Base-by-base conservation (phyloP, 1,139 yeast species). In the Geotrichum fermentans region DNA sequence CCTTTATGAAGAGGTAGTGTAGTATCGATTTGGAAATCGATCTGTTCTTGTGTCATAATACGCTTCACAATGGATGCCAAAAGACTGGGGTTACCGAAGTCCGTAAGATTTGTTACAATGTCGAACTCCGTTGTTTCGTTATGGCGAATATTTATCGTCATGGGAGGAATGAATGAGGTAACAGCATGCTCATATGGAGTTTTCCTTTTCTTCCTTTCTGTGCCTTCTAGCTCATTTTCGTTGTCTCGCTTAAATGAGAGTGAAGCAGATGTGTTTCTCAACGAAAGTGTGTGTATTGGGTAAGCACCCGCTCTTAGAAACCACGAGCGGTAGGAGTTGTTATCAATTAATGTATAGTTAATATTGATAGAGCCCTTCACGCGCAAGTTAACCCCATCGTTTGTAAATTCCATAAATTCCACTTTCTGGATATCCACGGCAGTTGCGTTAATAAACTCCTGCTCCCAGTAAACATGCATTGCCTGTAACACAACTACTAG, bases 51-150 rank as follows among this genome's bases (percentile, higher is more conserved):
- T 17, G 48, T 33, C 24, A 61, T 41, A 20, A 61, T 43, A 21
- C 52, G 50, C 21, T 56, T 43, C 2, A 57, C 58, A 8, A 61
- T 55, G 5, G 56, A 34, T 7, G 55, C 57, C 37, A 61, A 52
- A 24, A 58, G 45, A 17, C 50, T 40, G 2, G 61, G 52, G 40
- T 54, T 53, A 7, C 62, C 64, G 51, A 61, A 59, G 18, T 58
- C 59, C 18, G 55, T 56, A 38, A 61, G 43, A 18, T 51, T 52
- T n/a, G 56, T 54, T 21, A 58, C 50, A 43, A 57, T 45, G 43
- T 58, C 57, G 40, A 61, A 52, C 8, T 37, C 38, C 6, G 63
- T 59, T n/a, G 47, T 42, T 11, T 47, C 52, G 11, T 52, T 55
- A 11, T 58, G 49, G 6, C 52, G 49, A 6, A 56, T 49, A 30